A percentile compares a stretch with the other conserved stretches of the same genome.
Conservation (phyloP, 495 filamentous ascomycete species). For the Penicillium manginii region DNA sequence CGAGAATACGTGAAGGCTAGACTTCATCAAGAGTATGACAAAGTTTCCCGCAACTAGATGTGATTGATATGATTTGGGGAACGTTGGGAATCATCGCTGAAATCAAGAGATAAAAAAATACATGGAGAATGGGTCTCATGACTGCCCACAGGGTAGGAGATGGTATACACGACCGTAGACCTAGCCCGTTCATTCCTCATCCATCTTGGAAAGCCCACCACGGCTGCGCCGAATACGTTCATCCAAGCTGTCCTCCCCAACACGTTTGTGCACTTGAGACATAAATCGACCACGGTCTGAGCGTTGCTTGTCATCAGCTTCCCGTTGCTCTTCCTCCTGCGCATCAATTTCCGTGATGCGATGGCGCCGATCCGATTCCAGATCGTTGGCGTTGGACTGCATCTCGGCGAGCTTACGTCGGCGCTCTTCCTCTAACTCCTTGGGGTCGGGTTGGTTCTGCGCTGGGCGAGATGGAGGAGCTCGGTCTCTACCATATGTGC, state of each 20-base stretch:
- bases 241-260: constrained; percentile 47
- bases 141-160: not conserved
- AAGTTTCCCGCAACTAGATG: not conserved
- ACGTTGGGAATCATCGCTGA: constrained; percentile 7
- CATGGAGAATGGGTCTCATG: not conserved
- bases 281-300: constrained; percentile 48
- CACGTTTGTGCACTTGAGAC: constrained; percentile 42
- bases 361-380: constrained; percentile 74
- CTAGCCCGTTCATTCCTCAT: constrained; percentile 29
- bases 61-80: not conserved
- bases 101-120: constrained; percentile 6
- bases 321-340: constrained; percentile 63
- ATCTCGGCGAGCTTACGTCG: constrained; percentile 77
- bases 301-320: constrained; percentile 60
- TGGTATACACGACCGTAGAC: not conserved
- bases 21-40: too few relatives aligned
- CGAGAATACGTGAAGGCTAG: too few relatives aligned
- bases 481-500: constrained; percentile 28
- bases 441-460: constrained; percentile 23
- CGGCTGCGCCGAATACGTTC: constrained; percentile 46
- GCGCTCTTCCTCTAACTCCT: constrained; percentile 44
- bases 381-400: constrained; percentile 78
- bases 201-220: constrained; percentile 42
- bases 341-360: constrained; percentile 70
- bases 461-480: constrained; percentile 16